A percentile compares a stretch with the other conserved stretches of the same genome.
phyloP scores from a whole-genome alignment of 2,329 filamentous ascomycete species.

The Zasmidium cellare region DNA sequence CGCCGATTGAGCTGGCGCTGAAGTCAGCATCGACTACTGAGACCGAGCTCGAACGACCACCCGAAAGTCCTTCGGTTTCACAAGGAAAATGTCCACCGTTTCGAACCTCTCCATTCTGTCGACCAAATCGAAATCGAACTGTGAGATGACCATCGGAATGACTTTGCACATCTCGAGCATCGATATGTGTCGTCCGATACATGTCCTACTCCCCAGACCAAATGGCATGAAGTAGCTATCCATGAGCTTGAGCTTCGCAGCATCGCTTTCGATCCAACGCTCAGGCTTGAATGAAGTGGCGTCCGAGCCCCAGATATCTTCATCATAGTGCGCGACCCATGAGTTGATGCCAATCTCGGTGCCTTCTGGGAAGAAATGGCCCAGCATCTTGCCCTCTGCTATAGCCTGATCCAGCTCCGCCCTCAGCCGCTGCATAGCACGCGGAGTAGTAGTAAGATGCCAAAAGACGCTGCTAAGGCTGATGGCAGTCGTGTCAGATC shows the following conservation, averaged over 20 bases:
- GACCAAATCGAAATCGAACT: conserved; percentile 24
- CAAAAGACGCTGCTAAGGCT: conserved; percentile 35
- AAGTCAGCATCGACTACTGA: too few relatives aligned
- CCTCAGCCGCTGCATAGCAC: conserved; percentile 26
- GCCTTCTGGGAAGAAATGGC: conserved; percentile 46
- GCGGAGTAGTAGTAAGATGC: conserved; percentile 31
- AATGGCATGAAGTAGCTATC: conserved; percentile 31
- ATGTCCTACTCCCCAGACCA: conserved; percentile 37
- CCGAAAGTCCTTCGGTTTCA: too few relatives aligned
- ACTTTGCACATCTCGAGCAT: conserved; percentile 34
- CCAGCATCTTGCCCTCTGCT: conserved; percentile 17
- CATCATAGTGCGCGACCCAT: conserved; percentile 24
- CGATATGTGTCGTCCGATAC: conserved; percentile 35
- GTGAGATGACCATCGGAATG: conserved; percentile 30
- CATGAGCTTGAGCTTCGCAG: conserved; percentile 36
- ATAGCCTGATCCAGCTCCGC: conserved; percentile 15
- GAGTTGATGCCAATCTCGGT: conserved; percentile 35
- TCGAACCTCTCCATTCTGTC: not conserved
- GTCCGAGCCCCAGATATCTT: conserved; percentile 23
- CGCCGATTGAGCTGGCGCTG: too few relatives aligned
- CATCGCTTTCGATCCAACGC: conserved; percentile 22
- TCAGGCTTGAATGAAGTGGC: conserved; percentile 21
- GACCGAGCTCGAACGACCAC: too few relatives aligned
- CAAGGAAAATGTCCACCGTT: too few relatives aligned
- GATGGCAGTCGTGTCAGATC: conserved; percentile 39